Evolutionary conservation across 345 rosid species (phyloP).

Genomic region (Syzygium aqueum): DNA sequence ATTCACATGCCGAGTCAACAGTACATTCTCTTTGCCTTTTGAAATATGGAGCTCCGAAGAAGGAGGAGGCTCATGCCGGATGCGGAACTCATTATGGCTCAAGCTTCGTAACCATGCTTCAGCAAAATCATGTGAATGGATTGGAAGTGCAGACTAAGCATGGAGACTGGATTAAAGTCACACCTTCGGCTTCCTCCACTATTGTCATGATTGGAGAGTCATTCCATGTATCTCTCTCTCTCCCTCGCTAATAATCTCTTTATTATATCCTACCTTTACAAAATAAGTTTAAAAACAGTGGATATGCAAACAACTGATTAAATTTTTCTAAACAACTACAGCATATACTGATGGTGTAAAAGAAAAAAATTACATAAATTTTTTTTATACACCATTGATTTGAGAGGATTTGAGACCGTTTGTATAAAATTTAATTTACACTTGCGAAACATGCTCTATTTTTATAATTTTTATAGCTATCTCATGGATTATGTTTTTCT

Average conservation of each 20-base stretch:
- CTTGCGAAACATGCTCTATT: neutral
- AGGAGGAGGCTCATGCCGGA: neutral
- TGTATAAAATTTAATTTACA: neutral
- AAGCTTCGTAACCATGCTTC: constrained; percentile 2
- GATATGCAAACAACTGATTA: neutral
- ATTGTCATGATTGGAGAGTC: constrained; percentile 5
- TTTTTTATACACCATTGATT: neutral
- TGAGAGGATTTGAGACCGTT: neutral
- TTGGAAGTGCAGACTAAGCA: neutral
- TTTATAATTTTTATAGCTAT: neutral
- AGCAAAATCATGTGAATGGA: constrained; percentile 7
- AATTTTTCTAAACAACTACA: neutral
- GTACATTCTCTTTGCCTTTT: neutral
- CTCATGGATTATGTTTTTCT: neutral
- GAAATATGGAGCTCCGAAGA: neutral
- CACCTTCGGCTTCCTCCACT: neutral
- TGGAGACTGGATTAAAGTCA: constrained; percentile 1
- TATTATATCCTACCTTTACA: neutral
- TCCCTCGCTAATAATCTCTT: neutral
- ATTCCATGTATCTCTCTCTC: neutral
- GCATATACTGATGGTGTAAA: neutral
- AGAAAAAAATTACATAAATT: neutral
- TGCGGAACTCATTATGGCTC: neutral
- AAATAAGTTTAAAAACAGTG: neutral
- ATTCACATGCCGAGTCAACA: neutral